Evolutionary conservation across 768 basidiomycete species (phyloP).

Genomic region (Podaxis pistillaris): DNA sequence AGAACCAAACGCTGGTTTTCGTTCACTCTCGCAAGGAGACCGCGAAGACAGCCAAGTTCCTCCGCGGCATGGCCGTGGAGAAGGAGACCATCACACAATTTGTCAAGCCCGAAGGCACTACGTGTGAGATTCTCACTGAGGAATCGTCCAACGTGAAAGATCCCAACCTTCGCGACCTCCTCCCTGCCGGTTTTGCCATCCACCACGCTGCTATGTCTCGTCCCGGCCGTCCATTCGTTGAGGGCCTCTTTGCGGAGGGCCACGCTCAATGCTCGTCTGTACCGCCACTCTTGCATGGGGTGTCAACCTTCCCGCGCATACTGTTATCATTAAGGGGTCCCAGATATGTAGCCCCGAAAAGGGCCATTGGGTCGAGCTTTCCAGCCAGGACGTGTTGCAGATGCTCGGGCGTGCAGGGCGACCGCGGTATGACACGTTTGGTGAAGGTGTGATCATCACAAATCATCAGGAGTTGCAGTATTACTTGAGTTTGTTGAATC

Average conservation of each 20-base stretch:
- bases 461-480: slow-evolving; percentile 97
- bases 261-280: slow-evolving; percentile 90
- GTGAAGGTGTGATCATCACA: slow-evolving; percentile 98
- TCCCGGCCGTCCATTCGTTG: slow-evolving; percentile 90
- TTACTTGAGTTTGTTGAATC: slow-evolving; percentile 92
- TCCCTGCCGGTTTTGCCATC: slow-evolving; percentile 96
- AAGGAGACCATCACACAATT: slow-evolving; percentile 97
- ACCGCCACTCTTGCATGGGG: slow-evolving; percentile 99
- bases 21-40: slow-evolving; percentile 99
- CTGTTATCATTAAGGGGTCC: slow-evolving; percentile 99
- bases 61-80: slow-evolving; percentile 93
- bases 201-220: slow-evolving; percentile 97
- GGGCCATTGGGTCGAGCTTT: slow-evolving; percentile 96
- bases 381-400: slow-evolving; percentile 94
- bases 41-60: slow-evolving; percentile 91
- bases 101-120: slow-evolving; percentile 89
- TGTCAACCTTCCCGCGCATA: slow-evolving; percentile 96
- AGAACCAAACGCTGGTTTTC: slow-evolving; percentile 93
- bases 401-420: slow-evolving; percentile 98
- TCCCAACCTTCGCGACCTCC: slow-evolving; percentile 76
- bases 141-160: slow-evolving; percentile 86
- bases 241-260: slow-evolving; percentile 92
- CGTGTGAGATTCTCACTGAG: slow-evolving; percentile 83
- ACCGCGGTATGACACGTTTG: slow-evolving; percentile 95
- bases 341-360: slow-evolving; percentile 99